A percentile compares a stretch with the other conserved stretches of the same genome.
Conservation (phyloP, 1,284 basidiomycete genomes). For the Caloboletus firmus region DNA sequence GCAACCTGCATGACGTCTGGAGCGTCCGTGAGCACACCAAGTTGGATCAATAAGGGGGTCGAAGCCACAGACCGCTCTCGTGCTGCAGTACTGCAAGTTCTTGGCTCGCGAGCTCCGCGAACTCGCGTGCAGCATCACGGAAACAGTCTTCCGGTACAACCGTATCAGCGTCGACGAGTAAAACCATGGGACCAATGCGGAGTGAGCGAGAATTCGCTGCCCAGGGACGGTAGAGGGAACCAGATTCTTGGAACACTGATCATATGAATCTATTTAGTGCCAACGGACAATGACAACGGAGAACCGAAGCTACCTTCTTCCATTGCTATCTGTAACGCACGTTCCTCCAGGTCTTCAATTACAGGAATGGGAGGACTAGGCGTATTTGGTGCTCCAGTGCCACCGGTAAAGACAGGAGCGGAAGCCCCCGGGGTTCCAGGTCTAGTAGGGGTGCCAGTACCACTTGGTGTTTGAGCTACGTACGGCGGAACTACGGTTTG, state of each 20-base stretch:
- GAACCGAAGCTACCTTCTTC: conserved; percentile 49
- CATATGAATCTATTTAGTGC: conserved; percentile 4
- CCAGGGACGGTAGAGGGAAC: conserved; percentile 59
- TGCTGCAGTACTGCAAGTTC: conserved; percentile 85
- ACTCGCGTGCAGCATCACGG: conserved; percentile 79
- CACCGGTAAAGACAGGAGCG: conserved; percentile 8
- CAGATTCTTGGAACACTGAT: conserved; percentile 52
- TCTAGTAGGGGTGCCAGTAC: conserved; percentile 25
- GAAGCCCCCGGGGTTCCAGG: conserved; percentile 26
- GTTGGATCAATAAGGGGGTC: conserved; percentile 1
- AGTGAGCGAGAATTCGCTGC: conserved; percentile 59
- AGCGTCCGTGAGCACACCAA: conserved; percentile 7
- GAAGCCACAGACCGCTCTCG: conserved; percentile 55
- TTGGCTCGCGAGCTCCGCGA: conserved; percentile 55
- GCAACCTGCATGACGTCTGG: conserved; percentile 84
- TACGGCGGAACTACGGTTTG: conserved; percentile 24
- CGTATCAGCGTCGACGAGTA: conserved; percentile 83
- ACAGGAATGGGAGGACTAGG: conserved; percentile 34
- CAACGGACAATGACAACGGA: background rate
- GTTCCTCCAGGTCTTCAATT: conserved; percentile 61
- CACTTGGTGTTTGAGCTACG: conserved; percentile 12
- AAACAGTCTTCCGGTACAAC: conserved; percentile 84
- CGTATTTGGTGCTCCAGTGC: conserved; percentile 8
- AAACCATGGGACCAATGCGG: conserved; percentile 62
- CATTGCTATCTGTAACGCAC: conserved; percentile 63